Percentiles rank a stretch among this genome's conserved stretches.
These are phyloP conservation scores for Bertia moriformis DNA, from an alignment of 2,329 filamentous ascomycete species.

Conservation along the genomic window DNA sequence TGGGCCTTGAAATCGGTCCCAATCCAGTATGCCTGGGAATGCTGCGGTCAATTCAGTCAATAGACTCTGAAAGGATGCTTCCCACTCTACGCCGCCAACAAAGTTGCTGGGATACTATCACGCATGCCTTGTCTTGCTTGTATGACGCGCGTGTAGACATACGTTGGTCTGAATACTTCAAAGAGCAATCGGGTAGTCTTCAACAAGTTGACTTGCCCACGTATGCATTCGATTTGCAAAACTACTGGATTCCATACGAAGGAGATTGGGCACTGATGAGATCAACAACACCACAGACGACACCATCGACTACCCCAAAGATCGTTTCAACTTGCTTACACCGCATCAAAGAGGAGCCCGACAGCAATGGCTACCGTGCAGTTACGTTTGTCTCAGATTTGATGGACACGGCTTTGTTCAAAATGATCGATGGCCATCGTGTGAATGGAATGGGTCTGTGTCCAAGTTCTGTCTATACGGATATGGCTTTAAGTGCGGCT, in stretches of 20 bases:
- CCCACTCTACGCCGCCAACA: not conserved
- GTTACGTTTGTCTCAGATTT: no score
- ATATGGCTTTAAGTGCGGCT: slow-evolving; percentile 15
- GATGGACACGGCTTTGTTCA: no score
- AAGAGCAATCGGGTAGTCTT: not conserved
- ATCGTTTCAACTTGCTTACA: no score
- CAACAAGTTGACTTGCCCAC: not conserved
- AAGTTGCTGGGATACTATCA: not conserved
- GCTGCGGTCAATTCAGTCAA: not conserved
- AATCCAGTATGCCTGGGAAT: not conserved
- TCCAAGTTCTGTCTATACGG: slow-evolving; percentile 14
- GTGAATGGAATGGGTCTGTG: not conserved
- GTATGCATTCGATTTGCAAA: slow-evolving; percentile 29
- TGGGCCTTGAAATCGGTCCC: not conserved
- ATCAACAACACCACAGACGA: slow-evolving; percentile 28
- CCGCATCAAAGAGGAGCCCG: no score
- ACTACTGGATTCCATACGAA: slow-evolving; percentile 57
- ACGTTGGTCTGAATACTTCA: not conserved
- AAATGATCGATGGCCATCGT: not conserved
- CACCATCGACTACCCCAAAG: no score
- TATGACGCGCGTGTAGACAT: not conserved
- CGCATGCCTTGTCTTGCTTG: not conserved
- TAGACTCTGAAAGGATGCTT: not conserved
- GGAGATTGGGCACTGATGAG: slow-evolving; percentile 48
- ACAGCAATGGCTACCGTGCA: no score